Conservation (phyloP, 805 yeast species). For the Crinitomyces ghanaensis region DNA sequence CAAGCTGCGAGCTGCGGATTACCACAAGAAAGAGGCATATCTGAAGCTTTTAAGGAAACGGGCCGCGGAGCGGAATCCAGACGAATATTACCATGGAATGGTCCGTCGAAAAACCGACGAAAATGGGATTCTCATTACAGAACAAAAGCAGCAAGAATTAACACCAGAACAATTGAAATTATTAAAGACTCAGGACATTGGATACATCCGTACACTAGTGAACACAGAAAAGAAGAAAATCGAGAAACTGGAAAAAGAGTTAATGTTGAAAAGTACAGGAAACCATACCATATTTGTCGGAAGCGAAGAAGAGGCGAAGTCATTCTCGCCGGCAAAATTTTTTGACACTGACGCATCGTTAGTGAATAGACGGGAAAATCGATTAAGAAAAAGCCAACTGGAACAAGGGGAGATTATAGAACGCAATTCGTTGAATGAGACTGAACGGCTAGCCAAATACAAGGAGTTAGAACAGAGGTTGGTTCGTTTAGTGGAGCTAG, state of each 20-base stretch:
- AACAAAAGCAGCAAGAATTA: conserved; percentile 42
- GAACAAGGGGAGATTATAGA: conserved; percentile 14
- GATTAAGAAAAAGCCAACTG: conserved; percentile 54
- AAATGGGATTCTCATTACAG: conserved; percentile 54
- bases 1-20: conserved; percentile 54
- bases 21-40: conserved; percentile 45
- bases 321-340: conserved; percentile 50
- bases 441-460: conserved; percentile 37
- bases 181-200: conserved; percentile 82
- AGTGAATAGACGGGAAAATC: conserved; percentile 55
- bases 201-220: conserved; percentile 69
- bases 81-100: conserved; percentile 96
- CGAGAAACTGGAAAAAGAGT: conserved; percentile 36
- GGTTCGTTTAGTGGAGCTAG: conserved; percentile 58
- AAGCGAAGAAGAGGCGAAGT: conserved; percentile 38
- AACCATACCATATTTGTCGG: conserved; percentile 83
- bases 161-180: conserved; percentile 68
- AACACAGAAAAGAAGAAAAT: conserved; percentile 57
- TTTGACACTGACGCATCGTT: conserved; percentile 63
- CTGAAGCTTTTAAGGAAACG: conserved; percentile 63
- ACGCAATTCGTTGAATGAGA: background rate
- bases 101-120: conserved; percentile 53
- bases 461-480: conserved; percentile 51
- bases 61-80: conserved; percentile 71
- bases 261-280: conserved; percentile 38